Conservation (phyloP, 2,329 filamentous ascomycete species). For the Cyphellophora europaea region DNA sequence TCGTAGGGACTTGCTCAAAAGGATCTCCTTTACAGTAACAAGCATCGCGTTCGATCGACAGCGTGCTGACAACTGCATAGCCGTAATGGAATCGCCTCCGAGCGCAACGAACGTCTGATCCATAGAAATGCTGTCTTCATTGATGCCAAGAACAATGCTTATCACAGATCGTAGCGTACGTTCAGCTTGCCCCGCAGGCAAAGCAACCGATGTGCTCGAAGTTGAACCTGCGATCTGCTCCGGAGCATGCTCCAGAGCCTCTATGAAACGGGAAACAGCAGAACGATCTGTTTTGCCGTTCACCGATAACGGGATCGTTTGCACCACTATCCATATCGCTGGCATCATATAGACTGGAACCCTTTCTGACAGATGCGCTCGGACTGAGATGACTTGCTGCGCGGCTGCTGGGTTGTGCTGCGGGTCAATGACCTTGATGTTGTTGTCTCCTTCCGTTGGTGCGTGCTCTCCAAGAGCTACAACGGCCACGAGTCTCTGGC, state of each 20-base stretch:
- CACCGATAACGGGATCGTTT: conserved; percentile 22
- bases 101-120: conserved; percentile 24
- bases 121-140: conserved; percentile 26
- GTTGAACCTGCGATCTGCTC: conserved; percentile 22
- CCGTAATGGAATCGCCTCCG: conserved; percentile 23
- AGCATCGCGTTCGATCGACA: conserved; percentile 14
- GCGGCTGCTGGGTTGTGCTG: conserved; percentile 3
- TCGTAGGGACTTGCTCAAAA: no score
- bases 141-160: conserved; percentile 23
- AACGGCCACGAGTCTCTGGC: conserved; percentile 39
- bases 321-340: conserved; percentile 24
- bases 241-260: conserved; percentile 23
- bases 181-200: conserved; percentile 4
- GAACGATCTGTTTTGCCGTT: conserved; percentile 26
- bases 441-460: conserved; percentile 1
- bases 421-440: conserved; percentile 2
- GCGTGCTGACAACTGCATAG: conserved; percentile 21
- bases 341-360: conserved; percentile 28
- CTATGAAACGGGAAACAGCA: conserved; percentile 18
- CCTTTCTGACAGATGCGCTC: conserved; percentile 17
- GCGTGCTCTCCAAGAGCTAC: conserved; percentile 16
- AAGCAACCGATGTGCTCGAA: conserved; percentile 1
- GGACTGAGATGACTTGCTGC: conserved; percentile 11
- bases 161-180: conserved; percentile 19
- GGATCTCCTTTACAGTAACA: conserved; percentile 21